Conservation (phyloP, 139 green algal species). For the Chlorella sp. region DNA sequence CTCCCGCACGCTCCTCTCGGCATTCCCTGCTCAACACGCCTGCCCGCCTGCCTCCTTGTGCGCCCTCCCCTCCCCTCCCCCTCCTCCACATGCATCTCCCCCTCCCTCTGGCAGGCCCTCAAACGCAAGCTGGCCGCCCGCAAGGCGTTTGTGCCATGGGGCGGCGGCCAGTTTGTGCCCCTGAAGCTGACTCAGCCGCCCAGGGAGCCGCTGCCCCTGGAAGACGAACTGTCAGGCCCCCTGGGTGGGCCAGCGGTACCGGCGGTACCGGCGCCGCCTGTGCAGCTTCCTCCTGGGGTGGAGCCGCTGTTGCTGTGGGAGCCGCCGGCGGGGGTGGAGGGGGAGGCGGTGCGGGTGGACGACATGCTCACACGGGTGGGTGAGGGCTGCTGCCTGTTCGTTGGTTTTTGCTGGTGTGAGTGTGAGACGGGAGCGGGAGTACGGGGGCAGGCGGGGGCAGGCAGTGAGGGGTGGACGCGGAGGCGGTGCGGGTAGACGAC, state of each 20-base stretch:
- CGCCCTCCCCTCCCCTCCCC: too few relatives aligned
- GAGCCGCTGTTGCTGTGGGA: slow-evolving; percentile 89
- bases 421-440: neutral
- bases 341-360: slow-evolving; percentile 75
- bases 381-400: neutral
- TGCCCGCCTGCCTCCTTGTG: slow-evolving; percentile 18
- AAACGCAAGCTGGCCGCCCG: slow-evolving; percentile 67
- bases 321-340: slow-evolving; percentile 32
- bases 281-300: slow-evolving; percentile 59
- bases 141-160: slow-evolving; percentile 85
- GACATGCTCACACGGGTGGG: slow-evolving; percentile 76
- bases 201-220: neutral
- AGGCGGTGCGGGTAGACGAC: slow-evolving; percentile 76
- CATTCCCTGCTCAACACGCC: neutral
- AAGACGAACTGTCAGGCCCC: neutral
- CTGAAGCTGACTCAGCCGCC: slow-evolving; percentile 32
- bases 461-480: slow-evolving; percentile 21
- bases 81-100: neutral
- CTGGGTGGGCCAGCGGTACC: neutral
- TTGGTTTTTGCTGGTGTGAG: neutral
- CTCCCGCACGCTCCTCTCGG: too few relatives aligned
- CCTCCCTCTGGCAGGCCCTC: slow-evolving; percentile 59
- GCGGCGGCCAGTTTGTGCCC: slow-evolving; percentile 58
- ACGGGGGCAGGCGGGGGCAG: neutral
- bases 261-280: neutral